Evolutionary conservation across 768 basidiomycete genomes (phyloP), one percentile per base, ranked within the genome.

Genomic region (Pisolithus microcarpus): DNA sequence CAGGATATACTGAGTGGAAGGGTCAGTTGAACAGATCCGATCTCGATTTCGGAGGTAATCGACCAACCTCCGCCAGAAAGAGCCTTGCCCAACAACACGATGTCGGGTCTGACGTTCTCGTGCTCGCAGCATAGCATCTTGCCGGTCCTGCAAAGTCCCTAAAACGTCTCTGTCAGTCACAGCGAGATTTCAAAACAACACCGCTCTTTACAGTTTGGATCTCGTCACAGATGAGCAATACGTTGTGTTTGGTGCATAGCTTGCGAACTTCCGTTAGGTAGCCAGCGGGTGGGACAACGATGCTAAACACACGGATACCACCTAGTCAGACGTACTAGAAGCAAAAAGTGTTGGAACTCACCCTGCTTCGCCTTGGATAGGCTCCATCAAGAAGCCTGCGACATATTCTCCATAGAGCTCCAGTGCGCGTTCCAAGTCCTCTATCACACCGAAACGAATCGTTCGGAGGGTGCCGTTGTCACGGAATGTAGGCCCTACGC

Each of bases 281-380:
- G 5, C 93, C 93, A 7, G 78, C 75, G 1, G 86, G 84, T 0
- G 96, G 96, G 10, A 98, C 89, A 52, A 97, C 83, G 58, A 99
- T 95, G 10, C 93, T 92, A 61, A 19, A 40, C 7, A 38, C 13
- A 31, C 16, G 16, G 9, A 47, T 15, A 45, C 28, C 9, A 23
- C 23, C 10, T 36, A 2, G 11, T 48, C 8, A 55, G 49, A 43
- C 28, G 43, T 26, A 15, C 34, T 8, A 37, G 48, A 31, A n/a
- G 5, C 26, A n/a, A 34, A 15, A 21, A 9, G 11, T 16, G 36
- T 38, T 8, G 44, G 34, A 56, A 73, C 87, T 42, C 65, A 91
- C 90, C 92, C 94, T 16, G 95, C 95, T 70, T 97, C 95, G n/a
- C 95, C 95, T 66, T 99, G 96, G 55, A 99, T 98, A 5, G 96